phyloP scores from a whole-genome alignment of 176 grass and related monocot species.

The Ensete glaucum region DNA sequence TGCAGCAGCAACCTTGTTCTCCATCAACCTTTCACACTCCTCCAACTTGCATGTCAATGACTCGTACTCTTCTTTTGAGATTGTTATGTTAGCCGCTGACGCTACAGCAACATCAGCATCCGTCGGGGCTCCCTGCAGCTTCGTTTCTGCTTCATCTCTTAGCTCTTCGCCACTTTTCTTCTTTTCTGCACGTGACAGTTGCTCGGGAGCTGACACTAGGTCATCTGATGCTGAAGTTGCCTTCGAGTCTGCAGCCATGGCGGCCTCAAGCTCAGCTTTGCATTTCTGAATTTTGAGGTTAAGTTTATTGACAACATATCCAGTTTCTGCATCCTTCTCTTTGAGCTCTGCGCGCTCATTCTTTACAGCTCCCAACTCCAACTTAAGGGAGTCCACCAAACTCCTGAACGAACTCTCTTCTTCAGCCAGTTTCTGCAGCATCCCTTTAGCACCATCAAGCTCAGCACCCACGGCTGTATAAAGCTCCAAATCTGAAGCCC shows the following conservation, averaged over 20 bases:
- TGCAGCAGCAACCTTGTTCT: conserved; percentile 92
- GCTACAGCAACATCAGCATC: conserved; percentile 82
- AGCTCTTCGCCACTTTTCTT: conserved; percentile 69
- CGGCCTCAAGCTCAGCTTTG: conserved; percentile 87
- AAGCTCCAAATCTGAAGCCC: conserved; percentile 49
- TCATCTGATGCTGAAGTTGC: conserved; percentile 79
- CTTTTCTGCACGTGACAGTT: conserved; percentile 78
- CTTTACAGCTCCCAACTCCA: conserved; percentile 56
- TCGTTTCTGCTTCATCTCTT: conserved; percentile 54
- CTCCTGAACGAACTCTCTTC: conserved; percentile 51
- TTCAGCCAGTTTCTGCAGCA: conserved; percentile 62
- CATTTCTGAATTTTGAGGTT: conserved; percentile 83
- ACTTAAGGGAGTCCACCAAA: conserved; percentile 73
- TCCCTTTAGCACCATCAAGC: conserved; percentile 82
- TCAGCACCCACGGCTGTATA: conserved; percentile 56
- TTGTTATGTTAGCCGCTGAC: conserved; percentile 79
- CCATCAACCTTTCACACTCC: conserved; percentile 80
- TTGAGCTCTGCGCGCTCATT: conserved; percentile 79
- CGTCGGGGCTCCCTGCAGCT: conserved; percentile 56
- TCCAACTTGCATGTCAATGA: conserved; percentile 75
- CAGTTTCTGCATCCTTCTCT: conserved; percentile 74
- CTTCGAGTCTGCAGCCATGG: conserved; percentile 67
- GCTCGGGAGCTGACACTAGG: conserved; percentile 62
- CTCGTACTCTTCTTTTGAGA: conserved; percentile 88
- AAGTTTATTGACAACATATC: conserved; percentile 60